These are phyloP conservation scores for Leishmania arabica DNA, from an alignment of 208 protist species.

Conservation along the genomic window DNA sequence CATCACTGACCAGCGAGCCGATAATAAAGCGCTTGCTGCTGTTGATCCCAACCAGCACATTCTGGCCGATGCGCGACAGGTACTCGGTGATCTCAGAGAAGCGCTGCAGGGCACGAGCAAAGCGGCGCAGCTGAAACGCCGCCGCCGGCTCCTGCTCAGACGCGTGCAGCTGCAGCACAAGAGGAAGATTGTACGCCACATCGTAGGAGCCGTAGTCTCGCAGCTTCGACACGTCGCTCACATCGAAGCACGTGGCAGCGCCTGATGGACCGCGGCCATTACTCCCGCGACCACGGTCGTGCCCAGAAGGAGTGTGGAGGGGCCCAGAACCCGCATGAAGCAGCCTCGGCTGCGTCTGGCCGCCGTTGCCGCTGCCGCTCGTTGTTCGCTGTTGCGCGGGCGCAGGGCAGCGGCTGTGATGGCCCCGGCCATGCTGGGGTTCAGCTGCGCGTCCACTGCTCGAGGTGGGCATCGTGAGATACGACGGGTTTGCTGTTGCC, in stretches of 20 bases:
- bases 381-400: neutral
- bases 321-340: neutral
- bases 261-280: neutral
- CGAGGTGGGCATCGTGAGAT: neutral
- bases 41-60: slow-evolving; percentile 56
- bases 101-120: slow-evolving; percentile 41
- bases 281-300: neutral
- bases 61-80: slow-evolving; percentile 53
- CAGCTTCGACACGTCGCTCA: slow-evolving; percentile 61
- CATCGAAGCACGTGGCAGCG: slow-evolving; percentile 34
- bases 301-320: slow-evolving; percentile 4
- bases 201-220: slow-evolving; percentile 59
- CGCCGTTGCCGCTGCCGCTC: neutral
- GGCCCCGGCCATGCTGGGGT: neutral
- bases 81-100: slow-evolving; percentile 39
- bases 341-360: neutral
- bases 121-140: slow-evolving; percentile 28
- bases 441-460: neutral
- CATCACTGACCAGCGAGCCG: slow-evolving; percentile 48
- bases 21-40: slow-evolving; percentile 70
- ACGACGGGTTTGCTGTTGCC: neutral
- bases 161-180: slow-evolving; percentile 34
- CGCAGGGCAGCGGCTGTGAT: neutral
- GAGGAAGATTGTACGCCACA: slow-evolving; percentile 44
- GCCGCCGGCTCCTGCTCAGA: neutral